Conservation (phyloP, 352 stramenopile species). For the Hyphochytrium catenoides region DNA sequence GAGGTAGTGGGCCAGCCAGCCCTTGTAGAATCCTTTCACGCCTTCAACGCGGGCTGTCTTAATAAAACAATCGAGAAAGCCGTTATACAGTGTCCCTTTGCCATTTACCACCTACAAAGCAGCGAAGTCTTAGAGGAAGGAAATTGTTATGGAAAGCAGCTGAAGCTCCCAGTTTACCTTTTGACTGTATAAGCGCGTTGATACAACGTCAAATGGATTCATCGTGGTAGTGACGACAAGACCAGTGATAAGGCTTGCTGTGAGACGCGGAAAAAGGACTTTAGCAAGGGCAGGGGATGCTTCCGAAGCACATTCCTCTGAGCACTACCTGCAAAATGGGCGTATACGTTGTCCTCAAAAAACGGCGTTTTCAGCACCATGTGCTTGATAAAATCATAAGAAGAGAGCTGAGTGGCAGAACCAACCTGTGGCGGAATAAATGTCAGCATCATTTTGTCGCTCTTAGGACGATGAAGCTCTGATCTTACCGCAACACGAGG, state of each 20-base stretch:
- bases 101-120: conserved; percentile 59
- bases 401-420: conserved; percentile 46
- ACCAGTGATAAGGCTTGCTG: conserved; percentile 48
- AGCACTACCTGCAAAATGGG: conserved; percentile 44
- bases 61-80: conserved; percentile 35
- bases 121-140: no score
- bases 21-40: conserved; percentile 55
- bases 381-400: conserved; percentile 54
- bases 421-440: conserved; percentile 45
- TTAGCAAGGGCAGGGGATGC: not conserved
- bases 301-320: conserved; percentile 1
- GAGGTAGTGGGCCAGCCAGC: conserved; percentile 59
- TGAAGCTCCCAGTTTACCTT: no score
- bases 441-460: no score
- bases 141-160: no score
- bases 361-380: conserved; percentile 34
- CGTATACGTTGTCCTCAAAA: conserved; percentile 32
- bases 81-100: conserved; percentile 46
- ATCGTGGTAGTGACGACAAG: conserved; percentile 51
- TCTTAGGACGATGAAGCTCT: no score
- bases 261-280: not conserved
- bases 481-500: conserved; percentile 37
- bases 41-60: conserved; percentile 54
- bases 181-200: conserved; percentile 57
- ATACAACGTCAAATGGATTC: conserved; percentile 66